Evolutionary conservation across 805 yeast species (phyloP), one percentile per base, ranked within the genome.

Genomic region (Cyberlindnera saturnus): DNA sequence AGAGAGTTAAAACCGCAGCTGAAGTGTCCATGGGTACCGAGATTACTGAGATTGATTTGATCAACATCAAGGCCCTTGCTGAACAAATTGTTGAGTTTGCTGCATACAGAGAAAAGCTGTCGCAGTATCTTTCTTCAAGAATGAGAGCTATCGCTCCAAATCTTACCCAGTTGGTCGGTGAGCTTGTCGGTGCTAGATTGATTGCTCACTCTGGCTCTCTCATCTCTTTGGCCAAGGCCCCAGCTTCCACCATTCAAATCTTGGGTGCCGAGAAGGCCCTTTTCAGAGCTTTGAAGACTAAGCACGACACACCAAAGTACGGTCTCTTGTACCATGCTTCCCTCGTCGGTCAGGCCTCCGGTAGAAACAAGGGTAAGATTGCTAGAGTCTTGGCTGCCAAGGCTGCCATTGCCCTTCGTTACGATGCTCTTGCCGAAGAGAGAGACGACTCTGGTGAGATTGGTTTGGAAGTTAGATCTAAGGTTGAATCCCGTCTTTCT

Each of bases 21-120:
- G 98, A 93, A 75, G 89, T 93, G 53, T 90, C 98, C 40, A 93
- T 93, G 99, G 99, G 99, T 74, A 93, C 98, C 49, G 99, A 93
- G 70, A 91, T 93, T 66, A 91, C 98, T 45, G 90, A 85, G 48
- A 75, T 76, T 53, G 99, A 93, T 69, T 75, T 93, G 60, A 76
- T 77, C 48, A 91, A 91, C 74, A 91, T 93, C 66, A 77, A 77
- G 64, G 82, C 89, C 49, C 77, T 93, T 57, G 99, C 99, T 55
- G 93, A 86, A 49, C 98, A 93, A 71, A 91, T 93, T 63, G 91
- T 91, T 56, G 96, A 87, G 66, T 87, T 93, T 65, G 82, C 98
- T 51, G 87, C 88, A 51, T 93, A 93, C 79, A 83, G 99, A 73
- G 97, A 90, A 73, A 96, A 89, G 69, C 74, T 93, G 57, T 85